These are phyloP conservation scores for Cyclospora cayetanensis DNA, from an alignment of 169 alveolate genomes.

Conservation along the genomic window DNA sequence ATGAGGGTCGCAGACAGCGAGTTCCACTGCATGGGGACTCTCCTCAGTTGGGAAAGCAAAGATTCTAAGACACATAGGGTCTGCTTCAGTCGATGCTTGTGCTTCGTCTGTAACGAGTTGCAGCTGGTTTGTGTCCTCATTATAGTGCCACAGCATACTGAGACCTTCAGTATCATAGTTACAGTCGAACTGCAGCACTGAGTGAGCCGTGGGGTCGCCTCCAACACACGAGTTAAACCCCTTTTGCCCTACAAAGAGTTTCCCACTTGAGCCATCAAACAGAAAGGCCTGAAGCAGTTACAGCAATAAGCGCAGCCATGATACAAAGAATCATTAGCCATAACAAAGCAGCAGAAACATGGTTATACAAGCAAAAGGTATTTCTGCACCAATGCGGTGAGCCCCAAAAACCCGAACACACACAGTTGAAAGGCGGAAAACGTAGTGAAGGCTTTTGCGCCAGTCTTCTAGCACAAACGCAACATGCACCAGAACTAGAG, in stretches of 20 bases:
- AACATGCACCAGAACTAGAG: too few relatives aligned
- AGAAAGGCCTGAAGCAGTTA: conserved; percentile 48
- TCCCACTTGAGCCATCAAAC: not conserved
- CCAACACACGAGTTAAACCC: not conserved
- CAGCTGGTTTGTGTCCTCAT: not conserved
- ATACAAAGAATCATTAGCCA: too few relatives aligned
- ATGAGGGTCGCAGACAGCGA: not conserved
- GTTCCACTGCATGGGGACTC: not conserved
- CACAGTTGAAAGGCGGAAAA: not conserved
- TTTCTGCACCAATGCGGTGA: not conserved
- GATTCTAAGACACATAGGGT: not conserved
- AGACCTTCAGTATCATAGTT: not conserved
- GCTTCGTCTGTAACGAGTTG: not conserved
- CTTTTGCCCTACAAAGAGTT: conserved; percentile 20
- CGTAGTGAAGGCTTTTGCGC: not conserved
- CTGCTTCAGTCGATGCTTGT: not conserved
- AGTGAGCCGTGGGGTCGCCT: not conserved
- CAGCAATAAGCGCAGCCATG: not conserved
- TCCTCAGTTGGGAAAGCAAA: not conserved
- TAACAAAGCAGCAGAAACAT: not conserved
- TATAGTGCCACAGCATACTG: not conserved
- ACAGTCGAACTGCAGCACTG: conserved; percentile 14
- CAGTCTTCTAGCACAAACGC: not conserved
- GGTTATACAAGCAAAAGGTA: not conserved
- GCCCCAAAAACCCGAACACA: not conserved